Conservation (phyloP, 805 yeast species). For the Candida vaughaniae region DNA sequence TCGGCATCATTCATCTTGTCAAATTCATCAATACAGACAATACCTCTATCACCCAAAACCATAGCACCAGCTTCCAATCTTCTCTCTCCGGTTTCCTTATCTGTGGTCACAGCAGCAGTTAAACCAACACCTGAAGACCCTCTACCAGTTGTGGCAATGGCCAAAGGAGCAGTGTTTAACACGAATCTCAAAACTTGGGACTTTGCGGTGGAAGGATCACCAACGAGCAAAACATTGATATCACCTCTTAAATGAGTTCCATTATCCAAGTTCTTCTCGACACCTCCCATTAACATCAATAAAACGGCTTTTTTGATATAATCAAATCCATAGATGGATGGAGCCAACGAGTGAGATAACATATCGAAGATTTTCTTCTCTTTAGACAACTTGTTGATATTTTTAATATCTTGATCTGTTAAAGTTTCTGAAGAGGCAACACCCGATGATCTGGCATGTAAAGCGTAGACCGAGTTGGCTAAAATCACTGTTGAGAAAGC, state of each 20-base stretch:
- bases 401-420: conserved; percentile 80
- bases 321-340: conserved; percentile 92
- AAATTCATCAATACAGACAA: conserved; percentile 97
- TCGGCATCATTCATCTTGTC: conserved; percentile 97
- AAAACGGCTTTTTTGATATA: conserved; percentile 88
- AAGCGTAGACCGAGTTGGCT: conserved; percentile 85
- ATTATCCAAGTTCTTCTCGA: conserved; percentile 87
- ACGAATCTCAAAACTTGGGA: conserved; percentile 94
- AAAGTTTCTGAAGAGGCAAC: conserved; percentile 69
- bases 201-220: conserved; percentile 98
- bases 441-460: conserved; percentile 85
- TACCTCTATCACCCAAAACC: conserved; percentile 96
- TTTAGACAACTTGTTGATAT: conserved; percentile 76
- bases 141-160: conserved; percentile 97
- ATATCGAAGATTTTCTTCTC: conserved; percentile 72
- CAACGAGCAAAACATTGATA: conserved; percentile 92
- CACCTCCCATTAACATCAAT: conserved; percentile 89
- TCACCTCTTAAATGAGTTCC: conserved; percentile 99
- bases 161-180: conserved; percentile 89
- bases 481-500: conserved; percentile 80
- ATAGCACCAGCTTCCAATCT: conserved; percentile 98
- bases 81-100: conserved; percentile 95
- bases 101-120: conserved; percentile 97
- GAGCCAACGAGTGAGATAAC: conserved; percentile 85
- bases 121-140: conserved; percentile 99